Evolutionary conservation across 306 rosid species (phyloP).

Genomic region (Dalbergia oliveri): DNA sequence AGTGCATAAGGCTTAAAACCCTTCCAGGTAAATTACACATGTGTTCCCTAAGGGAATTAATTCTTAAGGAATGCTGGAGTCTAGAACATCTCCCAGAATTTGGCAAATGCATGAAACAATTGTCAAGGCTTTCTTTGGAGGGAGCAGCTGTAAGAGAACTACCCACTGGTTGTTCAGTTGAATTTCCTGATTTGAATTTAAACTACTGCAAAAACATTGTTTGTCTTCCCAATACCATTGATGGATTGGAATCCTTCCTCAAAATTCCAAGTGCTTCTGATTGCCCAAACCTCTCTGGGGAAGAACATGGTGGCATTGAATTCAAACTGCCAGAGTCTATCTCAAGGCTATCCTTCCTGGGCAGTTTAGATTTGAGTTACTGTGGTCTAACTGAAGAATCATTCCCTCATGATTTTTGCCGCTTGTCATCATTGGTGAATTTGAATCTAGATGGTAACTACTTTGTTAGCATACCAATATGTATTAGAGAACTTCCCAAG

Average conservation of each 20-base stretch:
- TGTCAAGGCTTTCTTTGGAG: conserved; percentile 1
- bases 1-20: neutral
- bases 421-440: neutral
- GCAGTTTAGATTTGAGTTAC: no score
- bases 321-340: no score
- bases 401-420: neutral
- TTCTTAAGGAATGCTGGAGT: neutral
- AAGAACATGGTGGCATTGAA: no score
- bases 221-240: neutral
- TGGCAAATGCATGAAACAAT: neutral
- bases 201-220: neutral
- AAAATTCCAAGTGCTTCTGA: no score
- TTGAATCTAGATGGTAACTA: conserved; percentile 1
- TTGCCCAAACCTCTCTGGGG: no score
- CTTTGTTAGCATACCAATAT: neutral
- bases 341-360: no score
- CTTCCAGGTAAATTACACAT: neutral
- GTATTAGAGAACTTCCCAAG: neutral
- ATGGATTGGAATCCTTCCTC: no score
- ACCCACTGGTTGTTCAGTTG: neutral
- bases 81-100: conserved; percentile 13
- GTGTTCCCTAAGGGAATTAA: neutral
- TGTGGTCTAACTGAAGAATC: no score
- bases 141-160: neutral
- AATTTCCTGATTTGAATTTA: neutral